These are phyloP conservation scores for Penicillium sp. DNA, from an alignment of 2,329 filamentous ascomycete genomes.

Conservation along the genomic window DNA sequence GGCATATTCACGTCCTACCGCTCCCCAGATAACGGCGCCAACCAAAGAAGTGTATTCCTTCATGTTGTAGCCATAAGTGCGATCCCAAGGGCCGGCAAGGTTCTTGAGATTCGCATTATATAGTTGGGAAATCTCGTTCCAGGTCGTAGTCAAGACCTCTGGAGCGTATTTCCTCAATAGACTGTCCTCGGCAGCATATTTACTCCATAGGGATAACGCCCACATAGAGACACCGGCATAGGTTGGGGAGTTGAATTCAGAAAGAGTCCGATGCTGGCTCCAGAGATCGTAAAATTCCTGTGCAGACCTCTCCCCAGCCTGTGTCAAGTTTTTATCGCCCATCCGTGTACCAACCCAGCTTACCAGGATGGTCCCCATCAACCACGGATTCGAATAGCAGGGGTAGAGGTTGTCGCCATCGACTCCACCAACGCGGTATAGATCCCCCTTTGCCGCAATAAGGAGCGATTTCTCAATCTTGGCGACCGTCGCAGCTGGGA, in stretches of 20 bases:
- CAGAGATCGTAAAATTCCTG: conserved; percentile 59
- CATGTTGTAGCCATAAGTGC: conserved; percentile 65
- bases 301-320: conserved; percentile 57
- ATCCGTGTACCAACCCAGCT: conserved; percentile 59
- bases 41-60: conserved; percentile 61
- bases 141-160: conserved; percentile 55
- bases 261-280: conserved; percentile 56
- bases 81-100: conserved; percentile 65
- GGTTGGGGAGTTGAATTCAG: conserved; percentile 63
- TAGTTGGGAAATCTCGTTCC: conserved; percentile 53
- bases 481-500: conserved; percentile 38
- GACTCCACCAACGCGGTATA: conserved; percentile 61
- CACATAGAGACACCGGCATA: conserved; percentile 64
- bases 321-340: conserved; percentile 60
- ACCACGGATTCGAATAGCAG: conserved; percentile 60
- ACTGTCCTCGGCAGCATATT: conserved; percentile 57
- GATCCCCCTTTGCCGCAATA: conserved; percentile 59
- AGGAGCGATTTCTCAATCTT: conserved; percentile 56
- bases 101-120: conserved; percentile 62
- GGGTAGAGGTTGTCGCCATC: conserved; percentile 64
- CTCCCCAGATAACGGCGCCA: conserved; percentile 59
- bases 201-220: conserved; percentile 59
- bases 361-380: conserved; percentile 64
- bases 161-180: conserved; percentile 55
- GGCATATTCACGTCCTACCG: conserved; percentile 32